Base-by-base conservation (phyloP, 805 yeast genomes). In the Pichia sporocuriosa region DNA sequence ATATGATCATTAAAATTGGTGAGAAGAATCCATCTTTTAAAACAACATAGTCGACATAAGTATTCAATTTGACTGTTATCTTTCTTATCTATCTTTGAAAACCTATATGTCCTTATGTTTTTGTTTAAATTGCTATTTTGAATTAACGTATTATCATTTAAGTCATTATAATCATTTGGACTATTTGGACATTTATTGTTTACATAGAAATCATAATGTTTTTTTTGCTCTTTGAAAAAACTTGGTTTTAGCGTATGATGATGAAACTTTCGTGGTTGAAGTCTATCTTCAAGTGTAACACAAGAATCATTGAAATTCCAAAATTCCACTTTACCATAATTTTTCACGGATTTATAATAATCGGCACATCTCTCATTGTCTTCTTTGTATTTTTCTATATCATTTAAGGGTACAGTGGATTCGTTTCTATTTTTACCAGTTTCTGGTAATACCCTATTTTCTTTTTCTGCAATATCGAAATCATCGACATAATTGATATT, bases 11-110 rank as follows among this genome's bases (percentile, higher is more conserved):
- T 12, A 15, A 48, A 49, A n/a, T 25, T 20, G 1, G 24, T 13
- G 6, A 22, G 11, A 4, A 40, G 38, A 17, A 56, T 41, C 59
- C 59, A 56, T 31, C 42, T 40, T 22, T 44, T 42, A 32, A 48
- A 50, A 3, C 48, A 45, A 21, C 59, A 56, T 46, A 55, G 37
- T 23, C 57, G 31, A 34, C 59, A 56, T 9, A 51, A 32, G 10
- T 37, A 43, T 6, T 43, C 40, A 2, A 37, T 25, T 12, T 35
- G 20, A 4, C 20, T 19, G 9, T 11, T 10, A 5, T 16, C 25
- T 8, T 21, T 16, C 20, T 19, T 31, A 2, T 30, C 17, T 3
- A 30, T 23, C 21, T 55, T 41, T 17, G 42, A 39, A 33, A 44
- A 53, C 31, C 49, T 39, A 21, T 35, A 46, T 13, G 27, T 27